Percentiles rank a stretch among this genome's conserved stretches.
Conservation (phyloP, 192 early-diverging fungal genomes). For the Rhizophagus clarus region DNA sequence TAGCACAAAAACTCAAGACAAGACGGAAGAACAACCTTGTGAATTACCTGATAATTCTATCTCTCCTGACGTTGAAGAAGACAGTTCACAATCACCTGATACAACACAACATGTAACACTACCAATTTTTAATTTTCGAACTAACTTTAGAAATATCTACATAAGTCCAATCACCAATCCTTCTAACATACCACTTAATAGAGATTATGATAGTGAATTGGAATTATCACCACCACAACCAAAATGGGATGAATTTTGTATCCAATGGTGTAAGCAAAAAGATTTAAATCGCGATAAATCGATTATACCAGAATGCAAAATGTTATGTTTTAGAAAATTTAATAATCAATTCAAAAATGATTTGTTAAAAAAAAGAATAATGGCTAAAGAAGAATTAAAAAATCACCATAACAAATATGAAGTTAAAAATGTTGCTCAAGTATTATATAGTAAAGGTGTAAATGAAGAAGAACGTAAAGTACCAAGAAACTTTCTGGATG, state of each 20-base stretch:
- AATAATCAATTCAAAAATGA: constrained; percentile 3
- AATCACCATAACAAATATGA: neutral
- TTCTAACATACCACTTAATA: neutral
- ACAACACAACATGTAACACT: neutral
- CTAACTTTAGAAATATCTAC: constrained; percentile 3
- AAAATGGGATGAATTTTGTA: constrained; percentile 40
- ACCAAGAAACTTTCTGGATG: constrained; percentile 40
- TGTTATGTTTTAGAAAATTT: constrained; percentile 41
- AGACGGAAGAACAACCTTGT: neutral
- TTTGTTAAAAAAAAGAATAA: neutral
- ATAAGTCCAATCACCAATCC: neutral
- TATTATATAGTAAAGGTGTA: neutral
- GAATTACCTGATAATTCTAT: neutral
- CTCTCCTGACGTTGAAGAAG: neutral
- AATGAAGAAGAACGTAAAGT: neutral
- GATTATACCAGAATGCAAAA: constrained; percentile 35
- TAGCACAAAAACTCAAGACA: neutral
- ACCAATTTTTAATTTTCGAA: constrained; percentile 9
- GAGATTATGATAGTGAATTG: neutral
- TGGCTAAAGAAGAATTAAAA: neutral
- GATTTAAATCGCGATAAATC: constrained; percentile 10
- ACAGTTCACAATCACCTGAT: neutral
- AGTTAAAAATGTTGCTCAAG: neutral
- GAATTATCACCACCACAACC: neutral
- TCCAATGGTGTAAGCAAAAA: constrained; percentile 31